Conservation (phyloP, 1,284 basidiomycete genomes). For the Tylopilus sp. region DNA sequence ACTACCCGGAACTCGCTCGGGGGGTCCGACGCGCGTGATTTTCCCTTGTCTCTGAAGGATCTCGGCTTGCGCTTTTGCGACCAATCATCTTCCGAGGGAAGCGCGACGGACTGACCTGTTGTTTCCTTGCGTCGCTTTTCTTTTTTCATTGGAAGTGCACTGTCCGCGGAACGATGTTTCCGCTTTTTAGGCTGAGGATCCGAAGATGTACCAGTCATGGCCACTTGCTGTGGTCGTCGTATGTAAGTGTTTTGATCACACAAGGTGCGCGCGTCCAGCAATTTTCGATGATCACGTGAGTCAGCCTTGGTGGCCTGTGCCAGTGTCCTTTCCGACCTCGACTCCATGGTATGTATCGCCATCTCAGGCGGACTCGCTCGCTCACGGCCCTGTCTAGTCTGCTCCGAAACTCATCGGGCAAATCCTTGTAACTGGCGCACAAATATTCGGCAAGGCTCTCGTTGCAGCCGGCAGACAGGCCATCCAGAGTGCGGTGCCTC, state of each 20-base stretch:
- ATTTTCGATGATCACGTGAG: slow-evolving; percentile 25
- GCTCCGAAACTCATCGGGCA: slow-evolving; percentile 76
- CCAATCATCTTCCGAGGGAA: slow-evolving; percentile 7
- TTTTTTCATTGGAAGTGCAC: slow-evolving; percentile 25
- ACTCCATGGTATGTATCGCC: slow-evolving; percentile 25
- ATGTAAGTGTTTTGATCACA: no score
- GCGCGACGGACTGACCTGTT: not conserved
- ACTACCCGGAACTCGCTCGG: slow-evolving; percentile 63
- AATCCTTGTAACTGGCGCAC: slow-evolving; percentile 73
- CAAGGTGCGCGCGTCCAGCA: no score
- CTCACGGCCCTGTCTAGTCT: slow-evolving; percentile 43
- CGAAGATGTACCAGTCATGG: slow-evolving; percentile 19
- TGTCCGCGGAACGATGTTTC: slow-evolving; percentile 38
- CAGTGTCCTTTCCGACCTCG: slow-evolving; percentile 2
- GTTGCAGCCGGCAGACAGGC: slow-evolving; percentile 90
- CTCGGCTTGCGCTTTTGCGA: slow-evolving; percentile 8
- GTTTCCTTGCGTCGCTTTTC: slow-evolving; percentile 25
- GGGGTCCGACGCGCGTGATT: slow-evolving; percentile 26
- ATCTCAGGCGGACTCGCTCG: not conserved
- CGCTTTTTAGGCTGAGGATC: slow-evolving; percentile 45
- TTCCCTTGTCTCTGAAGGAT: slow-evolving; percentile 40
- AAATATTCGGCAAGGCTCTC: slow-evolving; percentile 90
- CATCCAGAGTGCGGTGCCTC: slow-evolving; percentile 70
- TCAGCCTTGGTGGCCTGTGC: not conserved
- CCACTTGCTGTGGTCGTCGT: not conserved